Conservation (phyloP, 768 basidiomycete species). For the Boletus fagicola region DNA sequence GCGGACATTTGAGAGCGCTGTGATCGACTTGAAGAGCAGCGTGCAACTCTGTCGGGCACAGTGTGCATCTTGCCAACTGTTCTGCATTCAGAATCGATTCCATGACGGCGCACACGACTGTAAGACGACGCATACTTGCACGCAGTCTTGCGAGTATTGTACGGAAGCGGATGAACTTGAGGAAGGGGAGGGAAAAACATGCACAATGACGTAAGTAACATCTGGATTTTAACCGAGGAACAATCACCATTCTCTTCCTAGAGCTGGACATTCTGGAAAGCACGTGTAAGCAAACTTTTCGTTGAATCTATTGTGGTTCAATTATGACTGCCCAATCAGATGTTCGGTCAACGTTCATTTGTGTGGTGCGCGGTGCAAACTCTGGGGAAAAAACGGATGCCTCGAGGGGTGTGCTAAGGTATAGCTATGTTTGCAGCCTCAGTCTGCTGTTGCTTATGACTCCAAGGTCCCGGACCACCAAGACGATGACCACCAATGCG, state of each 20-base stretch:
- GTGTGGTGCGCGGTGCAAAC: slow-evolving; percentile 51
- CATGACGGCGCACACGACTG: slow-evolving; percentile 53
- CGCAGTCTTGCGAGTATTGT: slow-evolving; percentile 42
- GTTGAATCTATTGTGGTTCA: background rate
- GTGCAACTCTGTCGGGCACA: slow-evolving; percentile 51
- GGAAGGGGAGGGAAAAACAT: slow-evolving; percentile 30
- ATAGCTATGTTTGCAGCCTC: background rate
- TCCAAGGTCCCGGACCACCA: slow-evolving; percentile 45
- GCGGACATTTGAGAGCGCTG: slow-evolving; percentile 40
- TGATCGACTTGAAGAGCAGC: slow-evolving; percentile 47
- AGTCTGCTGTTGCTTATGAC: background rate
- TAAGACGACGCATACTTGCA: slow-evolving; percentile 47
- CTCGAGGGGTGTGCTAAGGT: slow-evolving; percentile 53
- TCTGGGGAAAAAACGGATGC: slow-evolving; percentile 49
- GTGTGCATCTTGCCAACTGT: slow-evolving; percentile 48
- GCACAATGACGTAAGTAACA: slow-evolving; percentile 45
- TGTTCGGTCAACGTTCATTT: slow-evolving; percentile 52
- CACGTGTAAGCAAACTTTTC: slow-evolving; percentile 46
- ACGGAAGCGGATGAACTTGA: slow-evolving; percentile 34
- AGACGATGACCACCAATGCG: slow-evolving; percentile 52
- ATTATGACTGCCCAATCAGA: slow-evolving; percentile 29
- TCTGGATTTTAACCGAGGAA: background rate
- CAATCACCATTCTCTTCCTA: slow-evolving; percentile 16
- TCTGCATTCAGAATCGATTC: slow-evolving; percentile 45
- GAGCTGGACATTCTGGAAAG: slow-evolving; percentile 54